Percentiles rank a stretch among this genome's conserved stretches.
Conservation (phyloP, 2,329 filamentous ascomycete species). For the Exserohilum turcica region DNA sequence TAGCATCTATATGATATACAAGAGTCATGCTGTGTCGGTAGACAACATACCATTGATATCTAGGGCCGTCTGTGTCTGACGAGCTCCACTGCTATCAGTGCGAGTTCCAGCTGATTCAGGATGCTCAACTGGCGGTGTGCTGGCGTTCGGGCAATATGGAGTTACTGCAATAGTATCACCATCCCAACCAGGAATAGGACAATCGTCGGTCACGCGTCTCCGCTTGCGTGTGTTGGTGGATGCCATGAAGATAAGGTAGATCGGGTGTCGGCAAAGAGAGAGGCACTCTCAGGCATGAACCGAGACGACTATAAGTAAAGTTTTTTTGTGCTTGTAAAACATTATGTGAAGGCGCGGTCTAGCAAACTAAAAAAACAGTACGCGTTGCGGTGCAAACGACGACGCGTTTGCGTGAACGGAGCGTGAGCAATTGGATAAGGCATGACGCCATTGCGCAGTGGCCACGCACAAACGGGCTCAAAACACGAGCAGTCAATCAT, state of each 20-base stretch:
- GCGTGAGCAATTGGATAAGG: conserved; percentile 8
- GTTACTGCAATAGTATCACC: conserved; percentile 2
- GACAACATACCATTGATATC: conserved; percentile 3
- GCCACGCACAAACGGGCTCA: neutral
- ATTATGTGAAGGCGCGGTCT: too few relatives aligned
- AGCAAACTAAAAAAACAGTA: neutral
- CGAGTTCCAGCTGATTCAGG: conserved; percentile 1
- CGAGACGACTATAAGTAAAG: neutral
- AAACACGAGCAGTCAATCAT: neutral
- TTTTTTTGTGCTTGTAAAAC: neutral
- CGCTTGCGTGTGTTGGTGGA: conserved; percentile 6
- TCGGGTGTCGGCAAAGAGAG: neutral
- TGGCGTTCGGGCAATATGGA: neutral
- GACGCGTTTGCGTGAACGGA: neutral
- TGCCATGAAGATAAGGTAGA: neutral
- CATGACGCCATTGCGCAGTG: neutral
- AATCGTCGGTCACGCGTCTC: conserved; percentile 2
- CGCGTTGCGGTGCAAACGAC: neutral
- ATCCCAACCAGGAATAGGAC: neutral
- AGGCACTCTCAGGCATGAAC: neutral
- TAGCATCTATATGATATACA: neutral
- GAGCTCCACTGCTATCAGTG: neutral
- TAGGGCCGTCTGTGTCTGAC: neutral
- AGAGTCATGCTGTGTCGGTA: neutral
- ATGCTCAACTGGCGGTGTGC: neutral